Evolutionary conservation across 495 filamentous ascomycete species (phyloP).

Genomic region (Daldinia concentrica): DNA sequence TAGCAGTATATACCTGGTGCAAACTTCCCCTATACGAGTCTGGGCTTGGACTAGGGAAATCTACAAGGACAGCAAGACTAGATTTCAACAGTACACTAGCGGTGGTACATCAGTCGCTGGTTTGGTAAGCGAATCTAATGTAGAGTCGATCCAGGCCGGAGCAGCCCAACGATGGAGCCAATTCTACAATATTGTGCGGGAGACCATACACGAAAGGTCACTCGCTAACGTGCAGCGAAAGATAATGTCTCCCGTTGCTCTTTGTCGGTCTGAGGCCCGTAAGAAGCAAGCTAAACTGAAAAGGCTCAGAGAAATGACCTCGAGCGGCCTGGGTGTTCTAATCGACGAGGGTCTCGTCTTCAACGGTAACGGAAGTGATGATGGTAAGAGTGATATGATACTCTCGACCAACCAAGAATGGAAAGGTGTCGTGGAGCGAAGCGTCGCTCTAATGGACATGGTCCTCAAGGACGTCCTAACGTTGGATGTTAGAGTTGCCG

Average conservation of each 20-base stretch:
- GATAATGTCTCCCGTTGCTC: slow-evolving; percentile 74
- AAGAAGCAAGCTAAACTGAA: slow-evolving; percentile 73
- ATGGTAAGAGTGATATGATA: slow-evolving; percentile 50
- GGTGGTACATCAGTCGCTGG: slow-evolving; percentile 9
- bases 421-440: slow-evolving; percentile 74
- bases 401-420: slow-evolving; percentile 66
- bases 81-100: slow-evolving; percentile 53
- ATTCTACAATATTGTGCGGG: slow-evolving; percentile 82
- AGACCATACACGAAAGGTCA: slow-evolving; percentile 71
- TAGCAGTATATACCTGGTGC: slow-evolving; percentile 79
- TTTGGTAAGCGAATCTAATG: slow-evolving; percentile 22
- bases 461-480: slow-evolving; percentile 70
- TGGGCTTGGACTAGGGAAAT: slow-evolving; percentile 72
- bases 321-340: slow-evolving; percentile 86
- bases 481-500: slow-evolving; percentile 63
- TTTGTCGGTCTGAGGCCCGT: slow-evolving; percentile 73
- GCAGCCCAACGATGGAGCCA: slow-evolving; percentile 69
- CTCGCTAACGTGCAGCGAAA: slow-evolving; percentile 66
- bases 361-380: slow-evolving; percentile 45
- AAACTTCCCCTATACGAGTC: slow-evolving; percentile 78
- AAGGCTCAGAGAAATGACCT: slow-evolving; percentile 75
- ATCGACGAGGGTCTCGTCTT: slow-evolving; percentile 82
- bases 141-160: slow-evolving; percentile 30
- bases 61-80: slow-evolving; percentile 63
- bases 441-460: slow-evolving; percentile 81